Percentiles rank a stretch among this genome's conserved stretches.
These are phyloP conservation scores for Lipomyces chichibuensis DNA, from an alignment of 805 yeast genomes.

Conservation along the genomic window DNA sequence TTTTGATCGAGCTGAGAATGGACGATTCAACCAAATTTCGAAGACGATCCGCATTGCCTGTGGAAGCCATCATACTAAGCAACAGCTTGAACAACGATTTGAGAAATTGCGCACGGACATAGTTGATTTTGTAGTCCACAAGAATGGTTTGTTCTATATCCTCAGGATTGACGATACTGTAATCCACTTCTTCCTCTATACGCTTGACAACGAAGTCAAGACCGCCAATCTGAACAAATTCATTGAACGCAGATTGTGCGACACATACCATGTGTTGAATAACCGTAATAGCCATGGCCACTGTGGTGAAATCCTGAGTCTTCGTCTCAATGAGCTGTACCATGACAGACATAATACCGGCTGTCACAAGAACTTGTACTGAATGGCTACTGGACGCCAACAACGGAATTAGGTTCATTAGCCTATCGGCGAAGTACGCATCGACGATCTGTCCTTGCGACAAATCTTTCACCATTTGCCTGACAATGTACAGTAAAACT, in stretches of 20 bases:
- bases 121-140: constrained; percentile 40
- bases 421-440: constrained; percentile 53
- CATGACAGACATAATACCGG: constrained; percentile 73
- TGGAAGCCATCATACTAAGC: constrained; percentile 64
- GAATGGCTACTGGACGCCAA: constrained; percentile 54
- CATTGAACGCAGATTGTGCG: constrained; percentile 53
- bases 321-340: constrained; percentile 61
- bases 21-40: constrained; percentile 86
- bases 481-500: constrained; percentile 67
- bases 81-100: constrained; percentile 66
- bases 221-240: constrained; percentile 70
- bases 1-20: constrained; percentile 62
- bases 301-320: constrained; percentile 53
- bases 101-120: constrained; percentile 48
- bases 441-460: constrained; percentile 49
- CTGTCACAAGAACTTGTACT: constrained; percentile 58
- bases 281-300: constrained; percentile 66
- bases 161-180: constrained; percentile 15
- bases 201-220: constrained; percentile 62
- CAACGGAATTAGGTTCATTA: constrained; percentile 66
- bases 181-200: constrained; percentile 62
- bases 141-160: constrained; percentile 25
- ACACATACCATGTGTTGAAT: constrained; percentile 50
- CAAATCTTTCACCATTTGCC: constrained; percentile 60
- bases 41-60: constrained; percentile 74